Evolutionary conservation across 306 rosid genomes (phyloP), one percentile per base, ranked within the genome.

Genomic region (Glycine soja): DNA sequence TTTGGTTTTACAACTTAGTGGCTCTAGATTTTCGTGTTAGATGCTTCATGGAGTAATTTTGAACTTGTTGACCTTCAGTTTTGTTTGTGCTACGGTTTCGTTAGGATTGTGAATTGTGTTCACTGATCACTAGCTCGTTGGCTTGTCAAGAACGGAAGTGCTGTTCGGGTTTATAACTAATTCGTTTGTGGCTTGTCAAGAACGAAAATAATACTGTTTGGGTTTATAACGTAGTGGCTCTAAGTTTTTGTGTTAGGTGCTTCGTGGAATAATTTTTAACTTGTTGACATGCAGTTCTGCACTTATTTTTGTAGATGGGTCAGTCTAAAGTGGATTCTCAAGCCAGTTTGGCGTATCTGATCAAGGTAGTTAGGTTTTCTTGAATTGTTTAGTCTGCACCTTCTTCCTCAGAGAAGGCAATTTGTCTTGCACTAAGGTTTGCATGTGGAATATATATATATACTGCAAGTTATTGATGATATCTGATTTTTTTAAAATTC

Each of bases 281-380:
- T 87, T 82, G 89, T 89, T 94, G 98, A 94, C 98, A 83, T 90
- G 91, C 90, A 91, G 91, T 92, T 88, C 87, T 92, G 93, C 92
- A 82, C 85, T 90, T 90, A 78, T 93, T 92, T 83, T 93, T 91
- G 97, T 93, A 95, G 99, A 83, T 83, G 43, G 89, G 84, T 82
- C 83, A 30, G 63, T 64, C 78, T 48, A 93, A 80, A 83, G 97
- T 87, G 68, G 93, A 91, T 83, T 85, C 89, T 72, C 94, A 90
- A 74, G 36, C 85, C 75, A 78, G 85, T 84, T 93, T 90, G 14
- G 94, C 88, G 16, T 95, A 90, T 80, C 78, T 90, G 82, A 88
- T 95, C 62, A 95, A 93, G 98, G 99, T 95, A 90, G 57, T 78
- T 79, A 9, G 69, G 74, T 72, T 72, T 77, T 61, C 48, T n/a